Base-by-base conservation (phyloP, 2,329 filamentous ascomycete genomes). In the Colletotrichum siamense region DNA sequence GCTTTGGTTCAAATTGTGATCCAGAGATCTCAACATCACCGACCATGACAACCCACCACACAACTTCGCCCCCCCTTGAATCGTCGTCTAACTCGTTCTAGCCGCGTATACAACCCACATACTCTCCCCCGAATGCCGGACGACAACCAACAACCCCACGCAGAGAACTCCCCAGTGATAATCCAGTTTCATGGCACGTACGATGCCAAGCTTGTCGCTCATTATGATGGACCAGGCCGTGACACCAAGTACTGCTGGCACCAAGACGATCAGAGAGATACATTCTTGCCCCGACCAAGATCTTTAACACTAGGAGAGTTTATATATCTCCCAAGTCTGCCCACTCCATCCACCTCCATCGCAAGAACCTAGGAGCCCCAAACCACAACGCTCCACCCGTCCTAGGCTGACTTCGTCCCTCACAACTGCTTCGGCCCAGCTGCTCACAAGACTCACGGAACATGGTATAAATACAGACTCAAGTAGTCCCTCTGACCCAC, bases 141-240 rank as follows among this genome's bases (percentile, higher is more conserved):
- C 39, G 39, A 2, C 5, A 49, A 0, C 16, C 5, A 12, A 7
- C 6, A n/a, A n/a, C 18, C 18, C 8, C 3, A n/a, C 6, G 5
- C 5, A 44, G 8, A 9, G 36, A 24, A 24, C 24, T 24, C 24
- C 24, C 24, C 24, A 24, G 24, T 24, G 24, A 24, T 3, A 24
- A 24, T 24, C 24, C 24, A 44, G 16, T n/a, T 44, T 44, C 39
- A n/a, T 6, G 39, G 39, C 39, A 3, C 4, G 4, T n/a, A n/a
- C 39, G 1, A 10, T 8, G 39, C 0, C 39, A n/a, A 44, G 16
- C 39, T 6, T 4, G 10, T 3, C 3, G 18, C 3, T 3, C 39
- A 6, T 18, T 3, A n/a, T 6, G 2, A 10, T 49, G 39, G 39
- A 49, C 39, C 18, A 49, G 39, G 39, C 9, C 39, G 18, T 1